Evolutionary conservation across 1,139 yeast genomes (phyloP).

Genomic region (Protomyces arabidopsidicola): DNA sequence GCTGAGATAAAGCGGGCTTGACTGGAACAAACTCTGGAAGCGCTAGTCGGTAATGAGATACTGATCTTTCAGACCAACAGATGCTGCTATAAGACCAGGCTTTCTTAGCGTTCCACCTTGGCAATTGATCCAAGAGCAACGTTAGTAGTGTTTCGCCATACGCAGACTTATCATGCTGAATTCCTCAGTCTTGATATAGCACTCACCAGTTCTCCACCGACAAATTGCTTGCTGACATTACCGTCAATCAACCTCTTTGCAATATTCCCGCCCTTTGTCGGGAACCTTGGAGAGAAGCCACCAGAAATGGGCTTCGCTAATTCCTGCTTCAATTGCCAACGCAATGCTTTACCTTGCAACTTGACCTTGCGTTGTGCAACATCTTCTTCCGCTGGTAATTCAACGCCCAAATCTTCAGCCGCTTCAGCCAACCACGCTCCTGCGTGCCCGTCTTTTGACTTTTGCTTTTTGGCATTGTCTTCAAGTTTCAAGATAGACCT

Average conservation of each 20-base stretch:
- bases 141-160: no score
- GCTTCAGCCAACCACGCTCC: slow-evolving; percentile 76
- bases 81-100: no score
- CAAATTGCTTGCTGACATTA: slow-evolving; percentile 59
- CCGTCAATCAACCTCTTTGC: slow-evolving; percentile 81
- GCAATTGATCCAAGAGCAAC: no score
- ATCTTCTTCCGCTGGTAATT: slow-evolving; percentile 46
- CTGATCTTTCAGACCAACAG: no score
- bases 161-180: neutral
- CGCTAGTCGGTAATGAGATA: no score
- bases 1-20: no score
- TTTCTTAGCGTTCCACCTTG: no score
- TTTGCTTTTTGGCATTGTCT: slow-evolving; percentile 30
- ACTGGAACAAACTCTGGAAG: no score
- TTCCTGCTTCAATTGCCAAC: slow-evolving; percentile 55
- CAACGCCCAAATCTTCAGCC: slow-evolving; percentile 88
- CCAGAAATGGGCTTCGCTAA: slow-evolving; percentile 60
- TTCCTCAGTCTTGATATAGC: slow-evolving; percentile 47
- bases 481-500: slow-evolving; percentile 69
- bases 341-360: slow-evolving; percentile 44
- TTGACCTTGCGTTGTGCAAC: slow-evolving; percentile 41
- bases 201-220: slow-evolving; percentile 64
- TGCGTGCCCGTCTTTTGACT: slow-evolving; percentile 9
- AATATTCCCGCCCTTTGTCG: slow-evolving; percentile 81
- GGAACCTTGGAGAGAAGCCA: slow-evolving; percentile 50